Conservation (phyloP, 2,329 filamentous ascomycete species). For the Cercospora zeina region DNA sequence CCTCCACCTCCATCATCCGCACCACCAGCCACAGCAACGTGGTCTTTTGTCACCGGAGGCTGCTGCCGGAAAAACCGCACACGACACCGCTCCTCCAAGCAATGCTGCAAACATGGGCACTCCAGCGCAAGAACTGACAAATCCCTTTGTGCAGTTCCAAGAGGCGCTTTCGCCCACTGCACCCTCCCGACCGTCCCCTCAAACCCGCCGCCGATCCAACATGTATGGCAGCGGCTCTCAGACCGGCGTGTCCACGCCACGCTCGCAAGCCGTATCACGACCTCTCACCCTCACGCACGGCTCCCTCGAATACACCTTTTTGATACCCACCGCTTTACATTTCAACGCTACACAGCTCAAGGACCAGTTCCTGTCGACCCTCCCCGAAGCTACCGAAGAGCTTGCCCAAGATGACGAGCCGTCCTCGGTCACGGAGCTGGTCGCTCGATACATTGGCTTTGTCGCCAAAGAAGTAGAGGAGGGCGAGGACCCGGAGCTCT, state of each 20-base stretch:
- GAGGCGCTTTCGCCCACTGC: conserved; percentile 23
- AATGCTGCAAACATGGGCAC: conserved; percentile 26
- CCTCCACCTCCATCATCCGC: conserved; percentile 7
- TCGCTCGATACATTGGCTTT: conserved; percentile 90
- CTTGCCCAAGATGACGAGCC: conserved; percentile 97
- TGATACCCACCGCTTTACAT: conserved; percentile 91
- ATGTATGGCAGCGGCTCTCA: conserved; percentile 51
- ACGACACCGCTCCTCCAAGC: not conserved
- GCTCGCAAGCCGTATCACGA: conserved; percentile 86
- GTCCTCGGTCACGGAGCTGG: conserved; percentile 89
- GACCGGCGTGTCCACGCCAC: conserved; percentile 94
- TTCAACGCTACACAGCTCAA: conserved; percentile 95
- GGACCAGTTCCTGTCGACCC: conserved; percentile 79
- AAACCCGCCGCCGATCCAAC: conserved; percentile 20
- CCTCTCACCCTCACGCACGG: conserved; percentile 90
- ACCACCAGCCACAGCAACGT: conserved; percentile 2
- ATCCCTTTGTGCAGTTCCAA: conserved; percentile 25
- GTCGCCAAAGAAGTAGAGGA: conserved; percentile 86
- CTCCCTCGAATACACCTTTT: conserved; percentile 92
- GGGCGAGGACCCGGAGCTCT: conserved; percentile 88
- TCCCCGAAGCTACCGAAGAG: conserved; percentile 92
- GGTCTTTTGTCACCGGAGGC: conserved; percentile 4
- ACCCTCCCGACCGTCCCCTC: conserved; percentile 12
- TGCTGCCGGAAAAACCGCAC: not conserved
- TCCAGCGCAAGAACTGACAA: conserved; percentile 31